These are phyloP conservation scores for Candolleomyces aberdarensis DNA, from an alignment of 768 basidiomycete species.

Conservation along the genomic window DNA sequence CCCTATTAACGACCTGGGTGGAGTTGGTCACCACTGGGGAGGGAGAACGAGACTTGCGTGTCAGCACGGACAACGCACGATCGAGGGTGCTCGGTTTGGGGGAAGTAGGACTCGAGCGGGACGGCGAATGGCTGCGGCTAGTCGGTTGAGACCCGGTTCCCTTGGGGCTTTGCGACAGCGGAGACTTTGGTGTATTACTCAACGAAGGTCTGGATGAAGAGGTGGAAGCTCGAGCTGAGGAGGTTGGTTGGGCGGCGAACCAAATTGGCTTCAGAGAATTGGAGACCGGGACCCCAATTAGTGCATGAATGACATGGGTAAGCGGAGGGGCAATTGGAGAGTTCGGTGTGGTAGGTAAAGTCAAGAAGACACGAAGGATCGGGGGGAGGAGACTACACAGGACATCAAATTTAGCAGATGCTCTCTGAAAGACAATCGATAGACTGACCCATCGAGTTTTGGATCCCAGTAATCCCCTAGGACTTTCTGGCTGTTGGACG, in stretches of 20 bases:
- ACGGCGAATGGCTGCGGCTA: conserved; percentile 40
- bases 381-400: conserved; percentile 60
- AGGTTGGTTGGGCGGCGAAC: conserved; percentile 43
- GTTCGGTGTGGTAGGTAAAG: conserved; percentile 58
- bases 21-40: conserved; percentile 31
- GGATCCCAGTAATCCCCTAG: conserved; percentile 76
- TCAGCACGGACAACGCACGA: conserved; percentile 53
- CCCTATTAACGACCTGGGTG: conserved; percentile 56
- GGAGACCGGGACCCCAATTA: conserved; percentile 75
- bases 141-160: conserved; percentile 25
- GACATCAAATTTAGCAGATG: neutral
- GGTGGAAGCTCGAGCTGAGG: conserved; percentile 15
- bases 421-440: neutral
- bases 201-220: conserved; percentile 26
- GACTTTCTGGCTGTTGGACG: conserved; percentile 39
- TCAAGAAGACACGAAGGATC: conserved; percentile 65
- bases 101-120: conserved; percentile 26
- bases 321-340: conserved; percentile 71
- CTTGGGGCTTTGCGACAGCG: conserved; percentile 30
- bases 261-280: conserved; percentile 55
- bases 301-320: conserved; percentile 76
- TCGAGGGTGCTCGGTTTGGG: conserved; percentile 49
- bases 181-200: conserved; percentile 34
- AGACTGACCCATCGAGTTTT: conserved; percentile 64
- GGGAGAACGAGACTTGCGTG: conserved; percentile 51